A percentile compares a stretch with the other conserved stretches of the same genome.
Conservation (phyloP, 352 stramenopile species). For the Nothophytophthora sp. region DNA sequence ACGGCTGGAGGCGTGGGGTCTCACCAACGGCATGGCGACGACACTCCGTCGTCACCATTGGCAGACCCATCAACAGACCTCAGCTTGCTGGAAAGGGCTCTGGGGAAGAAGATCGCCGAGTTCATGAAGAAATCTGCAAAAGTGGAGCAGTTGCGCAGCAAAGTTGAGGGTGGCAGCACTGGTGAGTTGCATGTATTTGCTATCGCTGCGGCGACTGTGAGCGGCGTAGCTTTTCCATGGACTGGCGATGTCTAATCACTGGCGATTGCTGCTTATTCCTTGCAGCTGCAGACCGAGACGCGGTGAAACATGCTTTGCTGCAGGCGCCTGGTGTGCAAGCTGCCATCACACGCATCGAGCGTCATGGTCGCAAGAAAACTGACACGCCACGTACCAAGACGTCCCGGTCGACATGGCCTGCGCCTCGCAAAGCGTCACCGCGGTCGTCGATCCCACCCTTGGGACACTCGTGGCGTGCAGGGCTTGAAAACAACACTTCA, state of each 20-base stretch:
- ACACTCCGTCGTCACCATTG: too few species aligned
- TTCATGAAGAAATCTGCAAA: too few species aligned
- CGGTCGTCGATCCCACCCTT: constrained; percentile 11
- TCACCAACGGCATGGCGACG: too few species aligned
- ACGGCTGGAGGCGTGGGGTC: too few species aligned
- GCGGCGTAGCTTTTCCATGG: too few species aligned
- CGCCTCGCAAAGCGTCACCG: constrained; percentile 2
- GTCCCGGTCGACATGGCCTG: not conserved
- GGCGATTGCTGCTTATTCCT: not conserved
- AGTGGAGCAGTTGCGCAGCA: too few species aligned
- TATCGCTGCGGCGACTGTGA: not conserved
- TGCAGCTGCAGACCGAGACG: constrained; percentile 16
- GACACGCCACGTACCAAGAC: constrained; percentile 3
- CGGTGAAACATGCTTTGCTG: constrained; percentile 19
- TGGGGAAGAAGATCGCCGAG: too few species aligned
- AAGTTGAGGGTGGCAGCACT: too few species aligned
- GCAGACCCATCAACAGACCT: too few species aligned
- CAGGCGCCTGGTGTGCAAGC: constrained; percentile 21
- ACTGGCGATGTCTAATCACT: constrained; percentile 6
- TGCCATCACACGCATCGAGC: constrained; percentile 18
- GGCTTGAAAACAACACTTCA: constrained; percentile 1
- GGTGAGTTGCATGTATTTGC: not conserved
- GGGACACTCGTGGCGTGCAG: constrained; percentile 1
- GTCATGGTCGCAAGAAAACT: constrained; percentile 11
- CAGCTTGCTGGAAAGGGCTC: too few species aligned